A percentile compares a stretch with the other conserved stretches of the same genome.
Conservation (phyloP, 2,329 filamentous ascomycete species). For the Aspergillus tamarii region DNA sequence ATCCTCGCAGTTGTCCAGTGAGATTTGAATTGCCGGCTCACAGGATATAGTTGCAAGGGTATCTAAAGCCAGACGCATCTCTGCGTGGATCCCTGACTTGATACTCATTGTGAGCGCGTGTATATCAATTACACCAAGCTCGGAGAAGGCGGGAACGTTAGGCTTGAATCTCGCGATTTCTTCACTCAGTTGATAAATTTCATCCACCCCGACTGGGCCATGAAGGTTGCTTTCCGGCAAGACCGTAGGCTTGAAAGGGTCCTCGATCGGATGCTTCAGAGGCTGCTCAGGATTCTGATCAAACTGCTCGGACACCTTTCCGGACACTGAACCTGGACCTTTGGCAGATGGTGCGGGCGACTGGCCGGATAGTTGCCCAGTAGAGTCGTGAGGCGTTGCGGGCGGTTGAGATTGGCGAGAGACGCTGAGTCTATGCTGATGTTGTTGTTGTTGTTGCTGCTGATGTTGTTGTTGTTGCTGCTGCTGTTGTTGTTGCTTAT, state of each 20-base stretch:
- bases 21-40: conserved; percentile 65
- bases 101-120: conserved; percentile 86
- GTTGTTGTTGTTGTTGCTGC: conserved; percentile 8
- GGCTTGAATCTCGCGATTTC: conserved; percentile 72
- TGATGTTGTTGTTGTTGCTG: conserved; percentile 11
- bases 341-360: conserved; percentile 35
- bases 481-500: conserved; percentile 33
- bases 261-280: conserved; percentile 44
- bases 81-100: conserved; percentile 84
- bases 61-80: conserved; percentile 88
- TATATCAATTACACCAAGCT: conserved; percentile 87
- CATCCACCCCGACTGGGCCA: conserved; percentile 73
- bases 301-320: conserved; percentile 32
- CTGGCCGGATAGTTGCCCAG: conserved; percentile 32
- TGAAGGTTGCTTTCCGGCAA: conserved; percentile 58
- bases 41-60: conserved; percentile 74
- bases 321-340: conserved; percentile 26
- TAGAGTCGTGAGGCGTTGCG: conserved; percentile 31
- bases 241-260: conserved; percentile 52
- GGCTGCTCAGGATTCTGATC: conserved; percentile 39
- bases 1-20: conserved; percentile 79
- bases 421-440: conserved; percentile 36
- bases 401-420: conserved; percentile 40
- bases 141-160: conserved; percentile 71
- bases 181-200: conserved; percentile 65